These are phyloP conservation scores for Myxozyma vanderwaltii DNA, from an alignment of 805 yeast species.

Conservation along the genomic window DNA sequence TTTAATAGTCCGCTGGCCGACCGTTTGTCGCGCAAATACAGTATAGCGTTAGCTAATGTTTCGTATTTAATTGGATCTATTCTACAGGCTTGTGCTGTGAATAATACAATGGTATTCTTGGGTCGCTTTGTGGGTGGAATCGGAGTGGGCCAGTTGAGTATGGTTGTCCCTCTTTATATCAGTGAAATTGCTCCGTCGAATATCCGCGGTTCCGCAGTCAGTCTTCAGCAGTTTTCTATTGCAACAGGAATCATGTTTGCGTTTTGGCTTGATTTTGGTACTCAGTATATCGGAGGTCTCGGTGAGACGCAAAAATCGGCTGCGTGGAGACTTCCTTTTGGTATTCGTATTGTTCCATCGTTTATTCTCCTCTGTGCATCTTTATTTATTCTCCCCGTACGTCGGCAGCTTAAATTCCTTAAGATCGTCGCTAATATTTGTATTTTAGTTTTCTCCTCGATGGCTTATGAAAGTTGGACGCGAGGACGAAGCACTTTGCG, in stretches of 20 bases:
- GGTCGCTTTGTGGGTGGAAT: slow-evolving; percentile 58
- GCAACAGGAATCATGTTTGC: slow-evolving; percentile 42
- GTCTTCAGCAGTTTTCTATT: slow-evolving; percentile 39
- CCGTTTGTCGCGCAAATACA: slow-evolving; percentile 26
- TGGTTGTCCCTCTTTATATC: slow-evolving; percentile 48
- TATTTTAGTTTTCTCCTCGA: slow-evolving; percentile 47
- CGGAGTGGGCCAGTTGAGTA: slow-evolving; percentile 57
- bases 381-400: slow-evolving; percentile 46
- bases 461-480: slow-evolving; percentile 43
- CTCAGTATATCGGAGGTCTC: slow-evolving; percentile 48
- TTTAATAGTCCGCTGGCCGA: slow-evolving; percentile 32
- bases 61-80: slow-evolving; percentile 27
- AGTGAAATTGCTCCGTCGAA: slow-evolving; percentile 38
- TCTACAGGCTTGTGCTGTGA: slow-evolving; percentile 28
- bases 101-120: slow-evolving; percentile 43
- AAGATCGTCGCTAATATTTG: too few relatives aligned
- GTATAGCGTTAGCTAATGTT: slow-evolving; percentile 28
- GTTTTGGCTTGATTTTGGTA: slow-evolving; percentile 47
- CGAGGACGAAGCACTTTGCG: slow-evolving; percentile 36
- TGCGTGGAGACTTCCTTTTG: slow-evolving; percentile 52
- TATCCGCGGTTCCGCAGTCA: slow-evolving; percentile 37
- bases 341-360: slow-evolving; percentile 55
- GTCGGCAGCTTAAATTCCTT: neutral
- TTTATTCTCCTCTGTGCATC: slow-evolving; percentile 47
- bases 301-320: slow-evolving; percentile 36